phyloP scores from a whole-genome alignment of 805 yeast species.

The Teunomyces atbi region DNA sequence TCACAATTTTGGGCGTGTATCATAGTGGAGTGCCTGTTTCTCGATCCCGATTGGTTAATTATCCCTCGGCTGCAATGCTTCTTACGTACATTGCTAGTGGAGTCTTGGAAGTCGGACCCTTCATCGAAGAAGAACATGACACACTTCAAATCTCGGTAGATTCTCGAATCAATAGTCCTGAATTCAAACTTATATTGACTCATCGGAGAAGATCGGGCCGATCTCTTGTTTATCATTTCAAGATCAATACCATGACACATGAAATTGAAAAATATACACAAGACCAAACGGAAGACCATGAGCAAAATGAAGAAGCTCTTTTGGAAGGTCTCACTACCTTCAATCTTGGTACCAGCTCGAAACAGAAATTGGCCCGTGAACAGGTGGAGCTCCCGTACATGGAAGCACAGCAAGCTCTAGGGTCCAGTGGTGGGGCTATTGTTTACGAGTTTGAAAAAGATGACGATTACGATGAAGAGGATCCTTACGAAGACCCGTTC shows the following conservation, averaged over 20 bases:
- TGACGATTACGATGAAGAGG: slow-evolving; percentile 97
- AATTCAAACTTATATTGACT: slow-evolving; percentile 50
- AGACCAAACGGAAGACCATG: slow-evolving; percentile 16
- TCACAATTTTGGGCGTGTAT: slow-evolving; percentile 33
- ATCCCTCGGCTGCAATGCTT: slow-evolving; percentile 53
- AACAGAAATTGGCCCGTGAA: slow-evolving; percentile 75
- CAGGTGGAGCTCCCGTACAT: slow-evolving; percentile 88
- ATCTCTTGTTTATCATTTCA: slow-evolving; percentile 54
- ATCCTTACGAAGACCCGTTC: slow-evolving; percentile 95
- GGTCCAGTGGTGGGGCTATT: slow-evolving; percentile 79
- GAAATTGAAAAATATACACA: slow-evolving; percentile 28
- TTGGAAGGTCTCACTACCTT: slow-evolving; percentile 82
- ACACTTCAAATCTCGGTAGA: slow-evolving; percentile 46
- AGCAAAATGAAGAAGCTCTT: slow-evolving; percentile 48
- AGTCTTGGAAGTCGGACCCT: slow-evolving; percentile 61
- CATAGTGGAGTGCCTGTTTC: slow-evolving; percentile 40
- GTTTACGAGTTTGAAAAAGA: slow-evolving; percentile 95
- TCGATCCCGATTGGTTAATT: slow-evolving; percentile 39
- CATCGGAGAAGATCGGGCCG: slow-evolving; percentile 87
- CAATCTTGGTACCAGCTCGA: slow-evolving; percentile 71
- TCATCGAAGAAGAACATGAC: slow-evolving; percentile 49
- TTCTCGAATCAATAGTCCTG: slow-evolving; percentile 43
- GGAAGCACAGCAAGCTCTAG: slow-evolving; percentile 75
- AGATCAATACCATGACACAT: slow-evolving; percentile 50
- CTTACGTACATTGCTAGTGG: slow-evolving; percentile 74